Percentiles rank a stretch among this genome's conserved stretches.
Evolutionary conservation across 78 protist species (phyloP).

Genomic region (Polysphondylium violaceum): DNA sequence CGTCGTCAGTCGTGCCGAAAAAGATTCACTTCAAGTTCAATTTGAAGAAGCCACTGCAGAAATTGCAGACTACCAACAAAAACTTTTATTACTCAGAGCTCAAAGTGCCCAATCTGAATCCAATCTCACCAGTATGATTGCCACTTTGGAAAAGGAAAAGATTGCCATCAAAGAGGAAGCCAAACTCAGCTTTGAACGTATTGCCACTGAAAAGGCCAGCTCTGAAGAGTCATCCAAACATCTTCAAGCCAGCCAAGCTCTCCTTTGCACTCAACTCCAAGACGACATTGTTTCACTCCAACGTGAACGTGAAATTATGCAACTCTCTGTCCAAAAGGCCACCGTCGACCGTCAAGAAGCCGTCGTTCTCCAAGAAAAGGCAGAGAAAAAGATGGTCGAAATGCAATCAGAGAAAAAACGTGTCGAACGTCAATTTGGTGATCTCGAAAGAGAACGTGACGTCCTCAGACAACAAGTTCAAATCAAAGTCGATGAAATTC

Average conservation of each 20-base stretch:
- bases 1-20: conserved; percentile 5
- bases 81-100: background rate
- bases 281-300: conserved; percentile 15
- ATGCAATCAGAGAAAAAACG: conserved; percentile 18
- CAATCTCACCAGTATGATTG: conserved; percentile 43
- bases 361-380: conserved; percentile 3
- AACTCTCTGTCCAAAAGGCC: conserved; percentile 36
- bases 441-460: conserved; percentile 64
- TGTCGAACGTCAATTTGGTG: conserved; percentile 77
- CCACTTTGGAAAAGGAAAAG: conserved; percentile 52
- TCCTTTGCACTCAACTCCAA: conserved; percentile 51
- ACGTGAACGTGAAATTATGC: conserved; percentile 38
- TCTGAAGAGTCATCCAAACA: conserved; percentile 16
- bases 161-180: conserved; percentile 48
- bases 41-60: background rate
- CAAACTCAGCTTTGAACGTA: background rate
- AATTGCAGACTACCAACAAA: background rate
- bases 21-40: background rate
- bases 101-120: background rate
- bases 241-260: conserved; percentile 54
- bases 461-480: conserved; percentile 74
- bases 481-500: conserved; percentile 66
- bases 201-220: conserved; percentile 26
- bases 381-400: conserved; percentile 47
- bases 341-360: conserved; percentile 43